phyloP scores from a whole-genome alignment of 1,139 yeast genomes.

The Candida freyschussii region DNA sequence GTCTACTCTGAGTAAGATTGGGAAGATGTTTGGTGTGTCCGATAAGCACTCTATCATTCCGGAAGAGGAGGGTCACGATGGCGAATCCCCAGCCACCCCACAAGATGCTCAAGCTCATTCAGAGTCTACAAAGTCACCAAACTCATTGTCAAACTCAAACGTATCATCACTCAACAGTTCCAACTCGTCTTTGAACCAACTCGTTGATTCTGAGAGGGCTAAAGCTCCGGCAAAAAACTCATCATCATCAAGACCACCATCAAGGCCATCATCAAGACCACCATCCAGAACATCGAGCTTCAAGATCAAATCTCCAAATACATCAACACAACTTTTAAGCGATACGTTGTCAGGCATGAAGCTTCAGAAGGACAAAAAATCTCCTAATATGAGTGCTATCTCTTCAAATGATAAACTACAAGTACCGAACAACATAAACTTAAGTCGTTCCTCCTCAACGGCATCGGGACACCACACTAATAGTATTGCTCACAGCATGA shows the following conservation, averaged over 20 bases:
- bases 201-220: conserved; percentile 8
- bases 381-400: conserved; percentile 8
- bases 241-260: conserved; percentile 7
- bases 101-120: conserved; percentile 1
- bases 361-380: conserved; percentile 7
- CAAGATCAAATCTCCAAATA: conserved; percentile 8
- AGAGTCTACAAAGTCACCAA: conserved; percentile 1
- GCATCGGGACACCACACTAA: conserved; percentile 13
- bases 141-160: conserved; percentile 6
- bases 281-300: conserved; percentile 12
- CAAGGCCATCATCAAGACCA: conserved; percentile 12
- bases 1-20: conserved; percentile 29
- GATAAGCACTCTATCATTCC: conserved; percentile 3
- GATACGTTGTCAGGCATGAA: conserved; percentile 9
- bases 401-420: conserved; percentile 9
- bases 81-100: background rate
- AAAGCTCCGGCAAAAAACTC: conserved; percentile 8
- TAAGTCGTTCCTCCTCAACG: conserved; percentile 22
- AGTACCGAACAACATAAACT: conserved; percentile 8
- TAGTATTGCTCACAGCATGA: conserved; percentile 5
- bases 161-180: conserved; percentile 16
- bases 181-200: conserved; percentile 15
- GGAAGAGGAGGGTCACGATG: background rate
- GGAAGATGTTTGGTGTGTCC: conserved; percentile 29
- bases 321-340: conserved; percentile 1